phyloP scores from a whole-genome alignment of 371 early-diverging fungal species.

The Lichtheimia ramosa region DNA sequence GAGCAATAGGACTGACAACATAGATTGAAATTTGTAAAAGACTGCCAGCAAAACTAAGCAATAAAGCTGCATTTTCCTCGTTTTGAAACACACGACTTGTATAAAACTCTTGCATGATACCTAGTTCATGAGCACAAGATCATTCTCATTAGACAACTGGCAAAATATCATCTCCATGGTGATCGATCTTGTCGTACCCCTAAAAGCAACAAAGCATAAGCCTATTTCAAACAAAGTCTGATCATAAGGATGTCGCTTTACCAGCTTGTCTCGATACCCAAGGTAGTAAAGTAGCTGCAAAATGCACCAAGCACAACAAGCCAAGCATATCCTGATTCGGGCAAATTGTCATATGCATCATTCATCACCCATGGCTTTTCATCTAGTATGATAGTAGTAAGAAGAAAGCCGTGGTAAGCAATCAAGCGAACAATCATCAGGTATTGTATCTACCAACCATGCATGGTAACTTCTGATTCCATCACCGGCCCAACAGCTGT shows the following conservation, averaged over 20 bases:
- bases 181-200: conserved; percentile 1
- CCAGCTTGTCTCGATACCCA: conserved; percentile 47
- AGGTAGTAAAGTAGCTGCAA: conserved; percentile 52
- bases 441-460: too few species aligned
- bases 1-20: conserved; percentile 10
- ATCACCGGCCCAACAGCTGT: too few species aligned
- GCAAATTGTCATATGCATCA: not conserved
- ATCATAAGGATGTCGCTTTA: conserved; percentile 3
- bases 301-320: conserved; percentile 56
- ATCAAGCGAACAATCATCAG: too few species aligned
- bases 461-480: too few species aligned
- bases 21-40: conserved; percentile 10
- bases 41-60: conserved; percentile 19
- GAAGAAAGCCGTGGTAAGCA: too few species aligned
- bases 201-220: not conserved
- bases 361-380: not conserved
- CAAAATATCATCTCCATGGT: not conserved
- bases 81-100: conserved; percentile 11
- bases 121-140: not conserved
- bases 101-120: conserved; percentile 19
- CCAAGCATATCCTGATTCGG: conserved; percentile 30
- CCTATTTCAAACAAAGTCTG: not conserved
- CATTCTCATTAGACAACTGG: not conserved
- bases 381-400: too few species aligned
- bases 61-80: conserved; percentile 1